phyloP scores from a whole-genome alignment of 257 asterid genomes.

The Capsicum chinense region DNA sequence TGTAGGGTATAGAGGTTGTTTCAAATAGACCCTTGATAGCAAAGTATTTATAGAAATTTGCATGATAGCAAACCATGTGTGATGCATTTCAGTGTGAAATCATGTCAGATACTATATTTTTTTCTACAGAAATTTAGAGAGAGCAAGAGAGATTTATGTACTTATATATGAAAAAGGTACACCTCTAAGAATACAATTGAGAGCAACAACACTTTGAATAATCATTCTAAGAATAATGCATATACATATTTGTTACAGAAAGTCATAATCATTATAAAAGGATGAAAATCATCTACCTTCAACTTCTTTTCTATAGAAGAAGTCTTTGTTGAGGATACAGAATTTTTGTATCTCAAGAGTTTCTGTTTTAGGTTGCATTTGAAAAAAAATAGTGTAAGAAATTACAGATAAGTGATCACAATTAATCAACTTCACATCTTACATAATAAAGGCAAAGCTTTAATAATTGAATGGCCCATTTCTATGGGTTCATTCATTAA shows the following conservation, averaged over 20 bases:
- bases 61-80: no score
- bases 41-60: no score
- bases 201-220: neutral
- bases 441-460: neutral
- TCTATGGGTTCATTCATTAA: neutral
- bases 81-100: no score
- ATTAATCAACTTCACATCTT: neutral
- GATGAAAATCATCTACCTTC: slow-evolving; percentile 47
- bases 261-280: slow-evolving; percentile 6
- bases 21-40: no score
- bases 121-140: no score
- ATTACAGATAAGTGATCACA: neutral
- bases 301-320: slow-evolving; percentile 45
- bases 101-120: no score
- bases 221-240: neutral
- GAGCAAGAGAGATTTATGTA: no score
- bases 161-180: neutral
- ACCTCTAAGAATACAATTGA: neutral
- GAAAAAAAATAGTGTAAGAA: slow-evolving; percentile 2
- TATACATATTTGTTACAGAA: neutral
- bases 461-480: neutral
- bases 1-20: no score
- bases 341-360: slow-evolving; percentile 54
- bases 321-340: slow-evolving; percentile 38
- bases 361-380: slow-evolving; percentile 64